phyloP scores from a whole-genome alignment of 1,284 basidiomycete genomes.

The Leccinum glutinopallens region DNA sequence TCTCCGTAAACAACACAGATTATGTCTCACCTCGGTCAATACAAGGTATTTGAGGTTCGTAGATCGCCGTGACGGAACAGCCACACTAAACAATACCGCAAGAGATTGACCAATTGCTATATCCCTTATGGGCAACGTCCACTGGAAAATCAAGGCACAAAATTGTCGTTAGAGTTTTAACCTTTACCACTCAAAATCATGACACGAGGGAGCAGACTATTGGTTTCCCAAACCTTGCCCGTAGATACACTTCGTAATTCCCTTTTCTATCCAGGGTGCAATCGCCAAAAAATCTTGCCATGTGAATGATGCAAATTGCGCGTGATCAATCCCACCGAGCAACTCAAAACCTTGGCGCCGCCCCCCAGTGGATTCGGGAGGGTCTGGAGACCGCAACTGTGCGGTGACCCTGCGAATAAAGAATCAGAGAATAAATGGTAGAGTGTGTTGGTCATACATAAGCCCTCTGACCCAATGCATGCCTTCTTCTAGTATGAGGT shows the following conservation, averaged over 20 bases:
- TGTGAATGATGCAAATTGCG: slow-evolving; percentile 67
- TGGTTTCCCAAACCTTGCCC: slow-evolving; percentile 69
- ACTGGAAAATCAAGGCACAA: slow-evolving; percentile 16
- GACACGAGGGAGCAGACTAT: slow-evolving; percentile 15
- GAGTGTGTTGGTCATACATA: slow-evolving; percentile 48
- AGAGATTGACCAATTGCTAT: slow-evolving; percentile 6
- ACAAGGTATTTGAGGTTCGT: slow-evolving; percentile 17
- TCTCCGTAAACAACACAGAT: slow-evolving; percentile 22
- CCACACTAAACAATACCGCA: slow-evolving; percentile 22
- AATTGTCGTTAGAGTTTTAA: slow-evolving; percentile 4
- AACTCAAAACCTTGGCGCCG: slow-evolving; percentile 53
- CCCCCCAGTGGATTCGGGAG: slow-evolving; percentile 39
- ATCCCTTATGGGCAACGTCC: slow-evolving; percentile 3
- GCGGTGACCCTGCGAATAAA: slow-evolving; percentile 55
- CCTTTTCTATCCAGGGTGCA: slow-evolving; percentile 75
- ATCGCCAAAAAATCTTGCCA: slow-evolving; percentile 69
- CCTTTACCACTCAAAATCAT: background rate
- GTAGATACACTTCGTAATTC: slow-evolving; percentile 61
- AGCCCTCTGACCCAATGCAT: slow-evolving; percentile 71
- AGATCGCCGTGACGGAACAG: slow-evolving; percentile 16
- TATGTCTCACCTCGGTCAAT: slow-evolving; percentile 39
- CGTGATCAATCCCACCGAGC: slow-evolving; percentile 48
- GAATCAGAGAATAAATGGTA: slow-evolving; percentile 9
- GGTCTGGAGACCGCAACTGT: slow-evolving; percentile 56
- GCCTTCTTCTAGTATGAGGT: slow-evolving; percentile 59